Base-by-base conservation (phyloP, 345 rosid genomes). In the Odontarrhena argentea region DNA sequence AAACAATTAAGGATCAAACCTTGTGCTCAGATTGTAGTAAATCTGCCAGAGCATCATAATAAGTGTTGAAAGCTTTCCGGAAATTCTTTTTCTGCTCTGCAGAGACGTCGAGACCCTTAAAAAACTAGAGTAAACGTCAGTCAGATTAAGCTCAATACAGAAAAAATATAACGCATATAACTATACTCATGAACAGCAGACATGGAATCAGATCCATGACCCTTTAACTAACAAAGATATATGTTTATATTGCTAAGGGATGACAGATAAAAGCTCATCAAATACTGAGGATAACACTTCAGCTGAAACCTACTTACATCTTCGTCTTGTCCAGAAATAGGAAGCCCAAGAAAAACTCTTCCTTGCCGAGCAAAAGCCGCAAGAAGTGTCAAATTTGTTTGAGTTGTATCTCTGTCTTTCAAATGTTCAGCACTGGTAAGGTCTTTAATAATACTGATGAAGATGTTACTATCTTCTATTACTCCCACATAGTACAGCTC, bases 361-460 rank as follows among this genome's bases (percentile, higher is more conserved):
- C 94, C 99, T 89, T 95, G 99, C 47, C 96, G 83, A 80, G 96
- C 96, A 84, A 95, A 95, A 83, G 96, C 85, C 67, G 90, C 86
- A 65, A 95, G 96, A 69, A 95, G 91, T 46, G 97, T 88, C 75
- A 91, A 74, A 79, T 95, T 95, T 59, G 96, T 83, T 48, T 85
- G 99, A 68, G 99, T 89, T 34, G 87, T 59, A 82, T 91, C 99
- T 50, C 93, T 81, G 74, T 95, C 99, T 79, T 87, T 95, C 74
- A 91, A 73, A 69, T 86, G 85, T 70, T 95, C 99, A 47, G 65
- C 35, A 75, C 87, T 82, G 28, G 92, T 81, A 77, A 89, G 92
- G 78, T 95, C 98, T 83, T 89, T 95, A 9, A 89, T 81, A 60
- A 95, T 83, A 81, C 75, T 91, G 82, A 86, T 75, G 59, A 91